Evolutionary conservation across 1,139 yeast species (phyloP), one percentile per base, ranked within the genome.

Genomic region (Geotrichum klebahnii): DNA sequence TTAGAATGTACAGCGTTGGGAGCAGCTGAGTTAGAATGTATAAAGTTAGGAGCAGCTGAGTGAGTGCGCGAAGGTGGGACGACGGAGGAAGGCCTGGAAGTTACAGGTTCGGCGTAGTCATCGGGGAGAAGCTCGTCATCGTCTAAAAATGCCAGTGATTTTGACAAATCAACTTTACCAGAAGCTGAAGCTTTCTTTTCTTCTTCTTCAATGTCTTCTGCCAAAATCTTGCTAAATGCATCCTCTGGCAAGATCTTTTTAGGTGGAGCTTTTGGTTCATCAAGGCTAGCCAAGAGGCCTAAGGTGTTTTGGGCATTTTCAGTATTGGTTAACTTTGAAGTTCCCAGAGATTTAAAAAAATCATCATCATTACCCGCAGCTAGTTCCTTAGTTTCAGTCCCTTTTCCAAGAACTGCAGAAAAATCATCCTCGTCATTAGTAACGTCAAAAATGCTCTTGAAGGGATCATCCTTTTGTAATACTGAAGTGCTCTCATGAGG

Each of bases 71-170:
- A 14, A 4, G 39, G 39, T 8, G 39, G 33, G 14, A 31, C 46
- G 22, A 19, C 17, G 31, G 38, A 24, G 10, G 35, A n/a, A 24
- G 5, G 50, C 14, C 31, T 40, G 8, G 37, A 20, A 4, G 19
- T 31, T 20, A 51, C 26, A 39, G 50, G 35, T 31, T 54, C 20
- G 48, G 51, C 62, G 10, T 71, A 76, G 39, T 74, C 76, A 39
- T 71, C 69, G n/a, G 63, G 55, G 17, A 74, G 65, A 5, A 73
- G 56, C 34, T 74, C 77, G 51, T 78, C 82, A 44, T 71, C 66
- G n/a, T 72, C 77, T 57, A 74, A 59, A 53, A 75, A 71, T 9
- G 73, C 71, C 40, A 73, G 58, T 3, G 62, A 53, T 33, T 53
- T 42, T 3, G 59, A 48, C n/a, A 54, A 47, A 22, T 55, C 57